A percentile compares a stretch with the other conserved stretches of the same genome.
Conservation (phyloP, 139 green algal genomes). For the Nannochloris sp. region DNA sequence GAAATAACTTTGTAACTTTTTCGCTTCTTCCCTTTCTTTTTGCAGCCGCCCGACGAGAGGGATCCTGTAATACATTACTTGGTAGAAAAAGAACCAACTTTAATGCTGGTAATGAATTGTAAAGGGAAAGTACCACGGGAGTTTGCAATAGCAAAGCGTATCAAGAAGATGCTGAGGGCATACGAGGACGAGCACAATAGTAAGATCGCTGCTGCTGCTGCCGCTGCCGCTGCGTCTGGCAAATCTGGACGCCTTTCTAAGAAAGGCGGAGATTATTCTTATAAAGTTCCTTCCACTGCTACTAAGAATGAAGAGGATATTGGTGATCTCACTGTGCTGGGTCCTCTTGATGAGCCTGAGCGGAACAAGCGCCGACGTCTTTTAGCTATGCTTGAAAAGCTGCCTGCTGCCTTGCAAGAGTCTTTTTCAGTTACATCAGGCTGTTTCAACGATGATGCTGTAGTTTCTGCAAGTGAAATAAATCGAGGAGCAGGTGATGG, state of each 20-base stretch:
- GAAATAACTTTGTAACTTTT: background rate
- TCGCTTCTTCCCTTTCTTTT: too few relatives aligned
- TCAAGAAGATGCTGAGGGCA: background rate
- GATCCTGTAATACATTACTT: too few relatives aligned
- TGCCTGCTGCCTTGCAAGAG: background rate
- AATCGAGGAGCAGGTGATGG: background rate
- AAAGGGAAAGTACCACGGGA: background rate
- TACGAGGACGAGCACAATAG: background rate
- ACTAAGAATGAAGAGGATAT: background rate
- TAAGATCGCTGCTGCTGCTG: background rate
- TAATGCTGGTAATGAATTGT: background rate
- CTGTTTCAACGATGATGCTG: background rate
- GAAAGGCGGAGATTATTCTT: background rate
- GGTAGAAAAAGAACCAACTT: background rate
- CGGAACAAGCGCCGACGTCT: conserved; percentile 7
- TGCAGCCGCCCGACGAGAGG: too few relatives aligned
- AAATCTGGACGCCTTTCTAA: background rate
- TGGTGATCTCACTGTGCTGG: background rate
- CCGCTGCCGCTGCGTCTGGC: too few relatives aligned
- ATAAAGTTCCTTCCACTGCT: background rate
- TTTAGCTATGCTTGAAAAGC: background rate
- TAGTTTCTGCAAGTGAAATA: background rate
- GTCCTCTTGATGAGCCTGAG: background rate
- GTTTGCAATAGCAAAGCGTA: background rate
- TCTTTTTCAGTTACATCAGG: background rate